phyloP scores from a whole-genome alignment of 108 stramenopile genomes.

The Nitzschia sp. region DNA sequence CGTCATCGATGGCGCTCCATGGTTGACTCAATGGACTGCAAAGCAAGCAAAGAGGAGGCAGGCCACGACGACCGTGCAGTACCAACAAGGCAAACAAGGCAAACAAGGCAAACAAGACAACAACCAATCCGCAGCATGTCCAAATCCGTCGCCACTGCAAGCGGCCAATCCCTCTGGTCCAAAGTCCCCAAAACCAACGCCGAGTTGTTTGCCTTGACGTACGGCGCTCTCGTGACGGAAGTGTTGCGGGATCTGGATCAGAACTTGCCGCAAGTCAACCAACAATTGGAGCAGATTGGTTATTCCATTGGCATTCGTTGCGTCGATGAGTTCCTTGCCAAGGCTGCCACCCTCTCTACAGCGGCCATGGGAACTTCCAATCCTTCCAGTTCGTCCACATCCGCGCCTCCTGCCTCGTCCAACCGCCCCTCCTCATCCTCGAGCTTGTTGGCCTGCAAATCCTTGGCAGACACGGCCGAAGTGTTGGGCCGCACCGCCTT shows the following conservation, averaged over 20 bases:
- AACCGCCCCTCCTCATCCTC: not conserved
- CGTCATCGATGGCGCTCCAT: too few species aligned
- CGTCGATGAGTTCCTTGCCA: slow-evolving; percentile 95
- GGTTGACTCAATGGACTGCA: too few species aligned
- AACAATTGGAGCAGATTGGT: slow-evolving; percentile 91
- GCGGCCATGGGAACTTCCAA: slow-evolving; percentile 25
- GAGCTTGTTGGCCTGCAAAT: slow-evolving; percentile 26
- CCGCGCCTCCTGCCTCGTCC: not conserved
- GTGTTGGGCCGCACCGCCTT: slow-evolving; percentile 90
- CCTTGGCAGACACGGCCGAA: slow-evolving; percentile 86
- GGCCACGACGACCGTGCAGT: too few species aligned
- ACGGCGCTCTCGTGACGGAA: slow-evolving; percentile 93
- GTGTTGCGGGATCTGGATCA: slow-evolving; percentile 82
- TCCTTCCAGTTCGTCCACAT: slow-evolving; percentile 2
- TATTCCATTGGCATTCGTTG: slow-evolving; percentile 92
- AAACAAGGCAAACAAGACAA: not conserved
- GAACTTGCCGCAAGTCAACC: slow-evolving; percentile 50
- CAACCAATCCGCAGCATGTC: slow-evolving; percentile 34
- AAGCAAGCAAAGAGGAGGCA: too few species aligned
- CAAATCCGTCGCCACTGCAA: slow-evolving; percentile 51
- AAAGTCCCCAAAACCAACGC: slow-evolving; percentile 90
- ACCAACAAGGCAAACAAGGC: not conserved
- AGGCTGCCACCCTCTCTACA: slow-evolving; percentile 39
- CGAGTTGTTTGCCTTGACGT: slow-evolving; percentile 94
- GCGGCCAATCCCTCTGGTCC: slow-evolving; percentile 71